These are phyloP conservation scores for Vitis rupestris DNA, from an alignment of 164 flowering plant species.

Conservation along the genomic window DNA sequence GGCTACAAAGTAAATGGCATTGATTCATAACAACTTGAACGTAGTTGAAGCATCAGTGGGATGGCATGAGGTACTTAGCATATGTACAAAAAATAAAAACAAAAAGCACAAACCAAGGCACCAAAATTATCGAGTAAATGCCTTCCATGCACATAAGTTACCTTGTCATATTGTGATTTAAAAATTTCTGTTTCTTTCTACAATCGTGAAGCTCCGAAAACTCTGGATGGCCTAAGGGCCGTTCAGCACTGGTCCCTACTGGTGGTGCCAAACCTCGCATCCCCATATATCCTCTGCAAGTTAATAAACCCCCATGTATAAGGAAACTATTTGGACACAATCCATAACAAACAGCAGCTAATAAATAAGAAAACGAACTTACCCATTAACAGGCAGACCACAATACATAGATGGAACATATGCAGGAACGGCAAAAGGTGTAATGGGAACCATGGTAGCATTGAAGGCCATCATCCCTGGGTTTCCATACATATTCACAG, in stretches of 20 bases:
- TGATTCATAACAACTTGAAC: too few species aligned
- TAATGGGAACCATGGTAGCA: constrained; percentile 40
- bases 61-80: too few species aligned
- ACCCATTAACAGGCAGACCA: constrained; percentile 47
- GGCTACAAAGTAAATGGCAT: too few species aligned
- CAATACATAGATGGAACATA: constrained; percentile 46
- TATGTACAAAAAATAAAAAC: too few species aligned
- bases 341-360: neutral
- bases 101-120: too few species aligned
- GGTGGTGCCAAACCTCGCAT: constrained; percentile 39
- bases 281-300: constrained; percentile 46
- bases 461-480: constrained; percentile 53
- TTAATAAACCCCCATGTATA: constrained; percentile 1
- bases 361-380: constrained; percentile 10
- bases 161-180: constrained; percentile 39
- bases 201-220: constrained; percentile 34
- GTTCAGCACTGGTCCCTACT: constrained; percentile 18
- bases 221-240: constrained; percentile 26
- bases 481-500: constrained; percentile 38
- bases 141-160: constrained; percentile 18
- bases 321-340: neutral
- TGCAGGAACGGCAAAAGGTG: constrained; percentile 44
- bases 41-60: too few species aligned
- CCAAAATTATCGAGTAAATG: too few species aligned
- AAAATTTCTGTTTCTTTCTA: constrained; percentile 27